Conservation (phyloP, 176 grass and related monocot species). For the Cocos nucifera region DNA sequence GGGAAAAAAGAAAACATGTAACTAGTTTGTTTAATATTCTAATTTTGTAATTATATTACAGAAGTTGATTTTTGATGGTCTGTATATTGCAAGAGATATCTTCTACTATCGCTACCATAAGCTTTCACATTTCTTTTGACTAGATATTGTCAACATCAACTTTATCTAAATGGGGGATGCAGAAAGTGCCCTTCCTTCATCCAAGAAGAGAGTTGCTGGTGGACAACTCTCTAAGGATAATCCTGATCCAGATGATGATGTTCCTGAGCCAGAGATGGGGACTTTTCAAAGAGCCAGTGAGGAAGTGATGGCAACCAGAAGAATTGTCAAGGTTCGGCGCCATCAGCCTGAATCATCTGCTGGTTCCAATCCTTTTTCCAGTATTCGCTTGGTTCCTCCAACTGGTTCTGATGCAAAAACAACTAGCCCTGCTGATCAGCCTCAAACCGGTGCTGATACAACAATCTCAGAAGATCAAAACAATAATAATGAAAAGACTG, state of each 20-base stretch:
- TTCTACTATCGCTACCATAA: too few species aligned
- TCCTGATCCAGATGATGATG: slow-evolving; percentile 75
- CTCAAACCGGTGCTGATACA: slow-evolving; percentile 31
- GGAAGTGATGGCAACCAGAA: slow-evolving; percentile 90
- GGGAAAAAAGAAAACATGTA: too few species aligned
- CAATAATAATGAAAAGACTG: slow-evolving; percentile 8
- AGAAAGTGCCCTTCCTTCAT: slow-evolving; percentile 39
- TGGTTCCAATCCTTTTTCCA: slow-evolving; percentile 73
- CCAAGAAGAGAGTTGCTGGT: slow-evolving; percentile 85
- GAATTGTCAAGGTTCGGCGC: slow-evolving; percentile 76
- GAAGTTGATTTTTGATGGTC: too few species aligned
- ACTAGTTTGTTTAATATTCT: too few species aligned
- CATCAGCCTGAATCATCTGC: slow-evolving; percentile 35
- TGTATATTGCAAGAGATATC: too few species aligned
- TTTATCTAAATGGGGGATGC: slow-evolving; percentile 46
- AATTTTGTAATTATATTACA: too few species aligned
- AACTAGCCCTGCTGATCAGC: slow-evolving; percentile 23
- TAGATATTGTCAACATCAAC: too few species aligned
- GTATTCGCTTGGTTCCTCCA: slow-evolving; percentile 51
- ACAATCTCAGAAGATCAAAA: slow-evolving; percentile 10
- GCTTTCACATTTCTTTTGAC: too few species aligned
- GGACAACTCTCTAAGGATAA: slow-evolving; percentile 75
- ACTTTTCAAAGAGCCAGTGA: slow-evolving; percentile 90
- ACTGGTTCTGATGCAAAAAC: slow-evolving; percentile 32
- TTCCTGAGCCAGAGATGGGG: slow-evolving; percentile 47